Evolutionary conservation across 1,139 yeast genomes (phyloP).

Genomic region (Kurtzmaniella quercitrusa): DNA sequence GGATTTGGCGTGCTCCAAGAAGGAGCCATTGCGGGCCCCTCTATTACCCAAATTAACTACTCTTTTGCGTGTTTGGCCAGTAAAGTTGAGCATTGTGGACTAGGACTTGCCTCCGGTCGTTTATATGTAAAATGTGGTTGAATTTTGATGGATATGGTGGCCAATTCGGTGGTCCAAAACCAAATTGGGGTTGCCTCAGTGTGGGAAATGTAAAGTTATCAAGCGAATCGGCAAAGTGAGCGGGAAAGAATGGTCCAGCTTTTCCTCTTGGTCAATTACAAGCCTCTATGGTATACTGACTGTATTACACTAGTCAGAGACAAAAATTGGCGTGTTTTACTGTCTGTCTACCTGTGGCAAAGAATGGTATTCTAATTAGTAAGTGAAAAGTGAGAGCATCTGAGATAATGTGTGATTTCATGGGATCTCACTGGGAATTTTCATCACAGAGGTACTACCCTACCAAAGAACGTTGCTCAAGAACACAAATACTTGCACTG

Average conservation of each 20-base stretch:
- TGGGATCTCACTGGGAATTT: neutral
- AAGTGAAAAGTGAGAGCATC: neutral
- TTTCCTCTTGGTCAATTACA: too few species aligned
- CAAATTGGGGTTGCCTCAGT: too few species aligned
- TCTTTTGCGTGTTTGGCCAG: conserved; percentile 60
- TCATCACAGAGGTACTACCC: neutral
- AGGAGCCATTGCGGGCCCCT: conserved; percentile 17
- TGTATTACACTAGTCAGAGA: neutral
- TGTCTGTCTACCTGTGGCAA: neutral
- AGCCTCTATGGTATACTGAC: neutral
- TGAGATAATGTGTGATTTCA: neutral
- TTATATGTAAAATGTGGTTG: too few species aligned
- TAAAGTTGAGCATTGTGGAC: conserved; percentile 49
- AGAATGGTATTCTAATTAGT: neutral
- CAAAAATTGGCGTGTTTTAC: neutral
- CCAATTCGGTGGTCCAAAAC: too few species aligned
- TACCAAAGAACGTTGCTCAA: too few species aligned
- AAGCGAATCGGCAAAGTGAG: too few species aligned
- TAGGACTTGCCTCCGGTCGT: neutral
- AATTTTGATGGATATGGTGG: too few species aligned
- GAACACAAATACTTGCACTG: too few species aligned
- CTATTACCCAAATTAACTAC: conserved; percentile 73
- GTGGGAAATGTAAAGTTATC: too few species aligned
- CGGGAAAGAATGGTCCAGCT: too few species aligned
- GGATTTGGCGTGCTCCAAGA: conserved; percentile 56